Base-by-base conservation (phyloP, 768 basidiomycete genomes). In the Lentinula edodes region DNA sequence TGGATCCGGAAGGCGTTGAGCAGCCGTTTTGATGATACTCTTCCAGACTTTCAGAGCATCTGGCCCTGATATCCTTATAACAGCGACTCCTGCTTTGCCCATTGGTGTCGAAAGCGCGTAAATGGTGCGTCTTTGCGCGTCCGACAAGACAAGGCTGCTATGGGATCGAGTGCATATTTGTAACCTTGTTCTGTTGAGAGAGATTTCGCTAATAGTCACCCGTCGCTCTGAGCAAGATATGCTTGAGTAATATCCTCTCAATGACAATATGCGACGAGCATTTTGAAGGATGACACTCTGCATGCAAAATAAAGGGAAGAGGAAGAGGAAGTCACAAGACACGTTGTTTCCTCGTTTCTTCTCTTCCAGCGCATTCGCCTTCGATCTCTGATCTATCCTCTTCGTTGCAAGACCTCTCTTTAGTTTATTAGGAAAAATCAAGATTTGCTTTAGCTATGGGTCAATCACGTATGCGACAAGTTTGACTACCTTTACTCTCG, bases 51-150 rank as follows among this genome's bases (percentile, higher is more conserved):
- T 65, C 20, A 80, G 70, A 0, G 86, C 87, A 48, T 85, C 83
- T 0, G 91, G 90, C 0, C 94, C 94, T 2, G 93, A 94, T 8
- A 96, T 76, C 61, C 94, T 82, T 56, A 95, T 75, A 42, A 96
- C 86, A 0, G 87, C 91, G 16, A 96, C 81, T 15, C 93, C 94
- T 3, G 83, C 92, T 63, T 88, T 93, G 1, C 93, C 94, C 2
- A 89, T 85, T 1, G 93, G 91, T 0, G 93, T 94, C 0, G 93
- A 91, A 32, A 95, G 79, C 1, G 93, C 94, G 69, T 90, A 96
- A 51, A 96, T 91, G 2, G 94, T 95, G 23, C 73, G 68, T n/a
- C 80, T 76, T 69, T 91, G 88, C 5, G 87, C 78, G 63, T 79
- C 75, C 20, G 80, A 80, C 41, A 66, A 69, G 38, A 73, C 64